Evolutionary conservation across 495 filamentous ascomycete genomes (phyloP).

Genomic region (Penicillium ochrochloron): DNA sequence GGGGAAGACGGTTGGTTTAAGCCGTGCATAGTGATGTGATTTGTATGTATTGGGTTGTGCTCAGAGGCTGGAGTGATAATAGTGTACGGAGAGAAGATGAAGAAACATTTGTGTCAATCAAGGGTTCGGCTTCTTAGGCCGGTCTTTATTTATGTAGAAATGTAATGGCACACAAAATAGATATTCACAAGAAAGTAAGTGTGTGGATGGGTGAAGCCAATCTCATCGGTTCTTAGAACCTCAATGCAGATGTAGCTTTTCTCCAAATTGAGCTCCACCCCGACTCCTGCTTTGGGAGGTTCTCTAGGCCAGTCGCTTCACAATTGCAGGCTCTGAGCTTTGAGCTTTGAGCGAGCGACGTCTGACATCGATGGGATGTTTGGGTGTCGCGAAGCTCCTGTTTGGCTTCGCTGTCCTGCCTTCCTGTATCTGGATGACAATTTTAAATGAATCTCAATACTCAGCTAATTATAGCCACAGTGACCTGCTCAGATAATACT

Average conservation of each 20-base stretch:
- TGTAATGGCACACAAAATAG: neutral
- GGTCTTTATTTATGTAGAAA: neutral
- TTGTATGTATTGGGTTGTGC: neutral
- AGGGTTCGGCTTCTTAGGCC: neutral
- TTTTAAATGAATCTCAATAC: neutral
- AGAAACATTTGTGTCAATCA: neutral
- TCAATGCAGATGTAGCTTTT: neutral
- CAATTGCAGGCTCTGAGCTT: neutral
- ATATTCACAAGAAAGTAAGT: neutral
- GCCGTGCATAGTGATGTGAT: neutral
- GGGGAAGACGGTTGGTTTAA: constrained; percentile 5
- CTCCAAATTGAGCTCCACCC: neutral
- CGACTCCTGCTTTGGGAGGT: neutral
- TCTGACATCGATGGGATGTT: neutral
- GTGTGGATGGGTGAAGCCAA: neutral
- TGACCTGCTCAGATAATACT: constrained; percentile 64
- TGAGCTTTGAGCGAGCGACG: neutral
- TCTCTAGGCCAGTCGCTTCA: neutral
- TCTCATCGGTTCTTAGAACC: neutral
- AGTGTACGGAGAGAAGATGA: neutral
- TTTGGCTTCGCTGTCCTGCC: neutral
- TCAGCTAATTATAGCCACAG: neutral
- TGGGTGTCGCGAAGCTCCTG: neutral
- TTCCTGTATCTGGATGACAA: neutral
- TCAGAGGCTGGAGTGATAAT: neutral